Evolutionary conservation across 495 filamentous ascomycete genomes (phyloP).

Genomic region (Penicillium parvum): DNA sequence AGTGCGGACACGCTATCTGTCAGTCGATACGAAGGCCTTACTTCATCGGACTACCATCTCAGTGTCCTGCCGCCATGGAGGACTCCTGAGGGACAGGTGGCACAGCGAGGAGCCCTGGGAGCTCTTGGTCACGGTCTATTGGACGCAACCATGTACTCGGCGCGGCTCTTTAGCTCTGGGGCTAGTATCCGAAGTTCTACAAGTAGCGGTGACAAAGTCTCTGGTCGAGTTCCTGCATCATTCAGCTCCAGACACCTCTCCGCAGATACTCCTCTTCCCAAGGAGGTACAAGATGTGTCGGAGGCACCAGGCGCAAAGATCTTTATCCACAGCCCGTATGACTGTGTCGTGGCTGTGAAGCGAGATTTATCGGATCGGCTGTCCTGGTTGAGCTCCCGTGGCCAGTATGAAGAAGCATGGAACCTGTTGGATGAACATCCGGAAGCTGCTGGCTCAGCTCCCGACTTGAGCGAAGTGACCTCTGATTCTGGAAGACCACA

Average conservation of each 20-base stretch:
- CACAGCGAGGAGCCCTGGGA: constrained; percentile 66
- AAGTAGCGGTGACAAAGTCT: constrained; percentile 54
- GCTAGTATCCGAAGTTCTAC: constrained; percentile 73
- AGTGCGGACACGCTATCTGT: constrained; percentile 79
- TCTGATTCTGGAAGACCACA: constrained; percentile 49
- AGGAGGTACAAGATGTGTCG: constrained; percentile 42
- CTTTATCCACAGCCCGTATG: constrained; percentile 93
- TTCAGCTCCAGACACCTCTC: constrained; percentile 35
- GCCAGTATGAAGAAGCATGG: constrained; percentile 82
- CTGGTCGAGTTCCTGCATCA: constrained; percentile 41
- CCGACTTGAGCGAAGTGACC: constrained; percentile 51
- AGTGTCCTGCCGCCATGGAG: constrained; percentile 73
- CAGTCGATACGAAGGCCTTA: constrained; percentile 76
- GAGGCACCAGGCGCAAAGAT: constrained; percentile 76
- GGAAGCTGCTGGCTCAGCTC: constrained; percentile 34
- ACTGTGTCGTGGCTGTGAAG: constrained; percentile 83
- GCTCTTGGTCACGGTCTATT: constrained; percentile 58
- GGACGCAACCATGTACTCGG: constrained; percentile 81
- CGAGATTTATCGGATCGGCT: constrained; percentile 81
- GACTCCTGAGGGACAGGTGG: constrained; percentile 48
- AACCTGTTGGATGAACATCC: constrained; percentile 81
- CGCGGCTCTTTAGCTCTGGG: constrained; percentile 78
- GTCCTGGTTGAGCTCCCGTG: constrained; percentile 73
- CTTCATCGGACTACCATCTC: constrained; percentile 90
- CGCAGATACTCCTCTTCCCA: constrained; percentile 28